These are phyloP conservation scores for Lachnellula hyalina DNA, from an alignment of 2,329 filamentous ascomycete species.

Conservation along the genomic window DNA sequence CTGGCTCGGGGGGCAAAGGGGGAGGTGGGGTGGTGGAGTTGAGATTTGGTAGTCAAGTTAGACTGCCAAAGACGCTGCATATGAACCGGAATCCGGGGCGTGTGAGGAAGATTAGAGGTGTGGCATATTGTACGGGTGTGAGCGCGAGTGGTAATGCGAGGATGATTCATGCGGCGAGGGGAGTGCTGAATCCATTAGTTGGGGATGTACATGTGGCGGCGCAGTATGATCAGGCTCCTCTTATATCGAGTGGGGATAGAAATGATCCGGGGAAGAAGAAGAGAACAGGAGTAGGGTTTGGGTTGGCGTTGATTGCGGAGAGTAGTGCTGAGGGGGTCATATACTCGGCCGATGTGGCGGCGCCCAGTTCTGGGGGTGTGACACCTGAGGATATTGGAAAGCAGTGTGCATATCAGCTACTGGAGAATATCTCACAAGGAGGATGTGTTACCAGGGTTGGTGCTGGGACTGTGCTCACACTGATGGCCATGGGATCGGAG, in stretches of 20 bases:
- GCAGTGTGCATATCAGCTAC: conserved; percentile 79
- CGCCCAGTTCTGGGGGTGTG: conserved; percentile 71
- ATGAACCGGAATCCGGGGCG: conserved; percentile 74
- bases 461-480: conserved; percentile 67
- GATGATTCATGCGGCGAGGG: conserved; percentile 88
- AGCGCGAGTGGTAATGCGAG: conserved; percentile 88
- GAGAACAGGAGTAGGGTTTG: conserved; percentile 83
- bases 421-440: conserved; percentile 76
- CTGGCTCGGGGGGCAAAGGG: conserved; percentile 67
- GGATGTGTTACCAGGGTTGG: conserved; percentile 74
- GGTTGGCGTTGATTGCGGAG: conserved; percentile 84
- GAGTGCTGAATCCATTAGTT: conserved; percentile 78
- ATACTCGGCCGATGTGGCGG: conserved; percentile 79
- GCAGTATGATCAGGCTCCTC: conserved; percentile 64
- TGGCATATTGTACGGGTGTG: conserved; percentile 90
- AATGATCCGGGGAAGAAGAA: conserved; percentile 52
- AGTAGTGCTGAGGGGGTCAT: conserved; percentile 74
- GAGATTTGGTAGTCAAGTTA: conserved; percentile 86
- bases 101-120: conserved; percentile 83
- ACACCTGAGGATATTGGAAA: conserved; percentile 88
- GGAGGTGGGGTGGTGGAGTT: conserved; percentile 92
- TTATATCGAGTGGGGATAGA: conserved; percentile 50
- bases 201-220: conserved; percentile 88
- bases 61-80: conserved; percentile 90
- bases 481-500: conserved; percentile 98